phyloP scores from a whole-genome alignment of 2,329 filamentous ascomycete species.

The Ophiosphaerella korrae region DNA sequence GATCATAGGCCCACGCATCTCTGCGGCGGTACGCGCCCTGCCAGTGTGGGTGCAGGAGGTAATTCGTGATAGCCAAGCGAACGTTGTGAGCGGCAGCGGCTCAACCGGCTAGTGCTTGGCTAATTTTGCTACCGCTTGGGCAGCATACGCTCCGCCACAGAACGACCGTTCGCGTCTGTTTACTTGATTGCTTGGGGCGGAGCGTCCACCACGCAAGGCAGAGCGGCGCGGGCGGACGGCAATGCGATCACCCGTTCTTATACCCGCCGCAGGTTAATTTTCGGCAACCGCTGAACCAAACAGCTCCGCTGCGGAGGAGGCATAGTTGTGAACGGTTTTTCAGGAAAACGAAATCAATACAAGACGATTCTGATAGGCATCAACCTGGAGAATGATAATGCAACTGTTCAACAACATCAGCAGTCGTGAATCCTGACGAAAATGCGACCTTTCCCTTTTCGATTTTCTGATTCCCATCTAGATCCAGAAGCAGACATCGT shows the following conservation, averaged over 20 bases:
- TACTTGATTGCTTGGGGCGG: not conserved
- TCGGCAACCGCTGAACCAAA: not conserved
- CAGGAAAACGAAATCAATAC: not conserved
- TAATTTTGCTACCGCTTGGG: not conserved
- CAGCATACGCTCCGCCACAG: not conserved
- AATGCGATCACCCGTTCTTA: not conserved
- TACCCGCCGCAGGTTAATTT: not conserved
- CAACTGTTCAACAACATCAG: too few relatives aligned
- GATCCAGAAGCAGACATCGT: conserved; percentile 10
- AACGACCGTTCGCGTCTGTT: not conserved
- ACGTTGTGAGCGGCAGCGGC: conserved; percentile 32
- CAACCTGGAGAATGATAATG: not conserved
- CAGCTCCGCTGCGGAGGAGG: not conserved
- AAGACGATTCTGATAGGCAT: not conserved
- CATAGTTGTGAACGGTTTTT: not conserved
- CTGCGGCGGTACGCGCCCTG: conserved; percentile 32
- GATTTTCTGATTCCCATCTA: conserved; percentile 1
- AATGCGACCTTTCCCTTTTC: conserved; percentile 4
- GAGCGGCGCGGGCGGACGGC: not conserved
- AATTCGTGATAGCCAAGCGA: conserved; percentile 36
- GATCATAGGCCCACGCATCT: conserved; percentile 40
- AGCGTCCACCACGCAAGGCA: not conserved
- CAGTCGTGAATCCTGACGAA: conserved; percentile 3
- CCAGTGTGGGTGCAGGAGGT: conserved; percentile 44
- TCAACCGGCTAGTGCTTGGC: conserved; percentile 17